Percentiles rank a stretch among this genome's conserved stretches.
phyloP scores from a whole-genome alignment of 129 eudicot genomes.

The Arctium minus region DNA sequence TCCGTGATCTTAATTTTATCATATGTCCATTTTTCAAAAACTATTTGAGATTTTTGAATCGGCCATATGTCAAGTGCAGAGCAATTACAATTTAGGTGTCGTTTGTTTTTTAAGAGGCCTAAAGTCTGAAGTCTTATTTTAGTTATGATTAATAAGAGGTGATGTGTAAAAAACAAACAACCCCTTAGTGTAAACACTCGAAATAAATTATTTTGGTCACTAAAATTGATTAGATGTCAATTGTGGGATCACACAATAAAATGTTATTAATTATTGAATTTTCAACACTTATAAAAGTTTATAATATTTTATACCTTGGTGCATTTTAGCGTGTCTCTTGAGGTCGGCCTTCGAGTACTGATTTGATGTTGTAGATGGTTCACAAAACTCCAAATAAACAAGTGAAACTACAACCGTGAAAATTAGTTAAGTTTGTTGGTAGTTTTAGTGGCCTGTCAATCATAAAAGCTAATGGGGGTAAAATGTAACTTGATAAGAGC shows the following conservation, averaged over 20 bases:
- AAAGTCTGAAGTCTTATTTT: no score
- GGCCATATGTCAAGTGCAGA: not conserved
- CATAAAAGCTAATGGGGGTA: not conserved
- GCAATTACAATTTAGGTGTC: not conserved
- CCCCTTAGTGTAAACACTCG: not conserved
- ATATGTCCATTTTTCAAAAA: not conserved
- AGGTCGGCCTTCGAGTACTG: not conserved
- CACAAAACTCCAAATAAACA: not conserved
- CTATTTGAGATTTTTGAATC: not conserved
- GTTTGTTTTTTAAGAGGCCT: no score
- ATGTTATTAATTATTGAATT: not conserved
- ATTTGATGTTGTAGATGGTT: not conserved
- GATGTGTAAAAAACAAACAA: no score
- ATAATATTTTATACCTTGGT: not conserved
- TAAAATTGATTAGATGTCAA: not conserved
- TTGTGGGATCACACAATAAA: not conserved
- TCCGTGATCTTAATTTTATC: not conserved
- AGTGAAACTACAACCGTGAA: not conserved
- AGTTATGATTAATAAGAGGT: no score
- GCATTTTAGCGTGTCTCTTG: not conserved
- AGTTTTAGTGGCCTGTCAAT: not conserved
- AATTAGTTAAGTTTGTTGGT: not conserved
- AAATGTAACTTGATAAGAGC: not conserved
- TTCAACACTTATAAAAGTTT: not conserved
- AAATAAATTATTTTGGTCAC: not conserved